These are phyloP conservation scores for Talaromyces nanjingensis DNA, from an alignment of 495 filamentous ascomycete species.

Conservation along the genomic window DNA sequence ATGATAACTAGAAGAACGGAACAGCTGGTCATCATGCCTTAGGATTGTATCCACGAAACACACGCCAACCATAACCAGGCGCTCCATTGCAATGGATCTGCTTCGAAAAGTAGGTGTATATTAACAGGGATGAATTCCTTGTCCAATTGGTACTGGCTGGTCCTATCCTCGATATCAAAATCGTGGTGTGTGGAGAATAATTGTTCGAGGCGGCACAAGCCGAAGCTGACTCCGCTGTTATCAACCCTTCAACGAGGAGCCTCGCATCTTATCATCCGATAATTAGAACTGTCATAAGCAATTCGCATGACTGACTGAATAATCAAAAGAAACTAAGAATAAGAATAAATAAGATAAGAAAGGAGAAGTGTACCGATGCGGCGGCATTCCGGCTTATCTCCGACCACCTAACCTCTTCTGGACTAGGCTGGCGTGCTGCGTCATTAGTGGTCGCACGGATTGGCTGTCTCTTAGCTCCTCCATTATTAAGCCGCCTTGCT, in stretches of 20 bases:
- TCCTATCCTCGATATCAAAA: neutral
- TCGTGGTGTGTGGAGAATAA: neutral
- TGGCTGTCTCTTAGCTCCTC: neutral
- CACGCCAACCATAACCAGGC: conserved; percentile 55
- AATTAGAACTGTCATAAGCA: neutral
- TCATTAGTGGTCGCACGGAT: neutral
- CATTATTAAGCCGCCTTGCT: neutral
- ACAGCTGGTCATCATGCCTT: conserved; percentile 30
- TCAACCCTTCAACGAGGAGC: neutral
- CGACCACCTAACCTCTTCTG: neutral
- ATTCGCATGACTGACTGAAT: no score
- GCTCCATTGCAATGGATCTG: conserved; percentile 15
- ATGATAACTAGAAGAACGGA: neutral
- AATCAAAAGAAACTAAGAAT: no score
- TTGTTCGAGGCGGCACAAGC: neutral
- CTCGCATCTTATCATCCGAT: neutral
- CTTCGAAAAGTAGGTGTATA: neutral
- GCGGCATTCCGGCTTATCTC: neutral
- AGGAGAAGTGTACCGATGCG: neutral
- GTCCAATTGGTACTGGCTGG: neutral
- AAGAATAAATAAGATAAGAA: neutral
- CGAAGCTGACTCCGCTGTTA: neutral
- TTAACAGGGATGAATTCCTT: neutral
- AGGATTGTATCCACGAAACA: conserved; percentile 65
- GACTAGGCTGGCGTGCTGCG: neutral